Evolutionary conservation across 139 green algal genomes (phyloP), one percentile per base, ranked within the genome.

Genomic region (Zygnema cylindricum): DNA sequence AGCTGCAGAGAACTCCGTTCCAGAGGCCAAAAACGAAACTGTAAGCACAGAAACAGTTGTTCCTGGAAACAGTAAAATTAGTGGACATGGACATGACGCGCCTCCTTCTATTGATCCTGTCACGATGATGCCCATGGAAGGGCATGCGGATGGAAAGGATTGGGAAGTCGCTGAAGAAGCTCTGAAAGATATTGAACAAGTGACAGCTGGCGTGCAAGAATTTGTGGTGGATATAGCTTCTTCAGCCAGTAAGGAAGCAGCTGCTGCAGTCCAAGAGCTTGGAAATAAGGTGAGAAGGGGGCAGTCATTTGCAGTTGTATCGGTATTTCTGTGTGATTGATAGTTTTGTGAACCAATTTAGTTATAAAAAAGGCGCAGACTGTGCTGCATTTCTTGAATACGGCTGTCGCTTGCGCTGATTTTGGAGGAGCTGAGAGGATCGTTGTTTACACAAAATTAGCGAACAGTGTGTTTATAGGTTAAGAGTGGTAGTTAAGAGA

Each of bases 221-320:
- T 33, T 84, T 36, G 77, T 84, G 32, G 77, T 57, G 38, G 77
- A 55, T 11, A 69, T 84, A 63, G 77, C 77, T 33, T 84, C 77
- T 2, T 76, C 77, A 21, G 77, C 77, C 3, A 63, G 77, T 55
- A 84, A 84, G 77, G 77, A 84, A 63, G 77, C 40, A 25, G 40
- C 35, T 2, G 77, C 77, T 3, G 77, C 77, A 39, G 77, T 57
- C 2, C 77, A 84, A 33, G 77, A 84, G 77, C 77, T 84, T 21
- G 7, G 38, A 21, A 84, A 3, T 3, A 84, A 84, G 77, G 77
- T 84, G 49, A 63, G 49, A 7, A 63, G n/a, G n/a, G n/a, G n/a
- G n/a, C n/a, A n/a, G n/a, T n/a, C n/a, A n/a, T n/a, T n/a, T n/a
- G n/a, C n/a, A n/a, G n/a, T n/a, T n/a, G n/a, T n/a, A n/a, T n/a